Evolutionary conservation across 2,329 filamentous ascomycete genomes (phyloP).

Genomic region (Paraconiothyrium brasiliense): DNA sequence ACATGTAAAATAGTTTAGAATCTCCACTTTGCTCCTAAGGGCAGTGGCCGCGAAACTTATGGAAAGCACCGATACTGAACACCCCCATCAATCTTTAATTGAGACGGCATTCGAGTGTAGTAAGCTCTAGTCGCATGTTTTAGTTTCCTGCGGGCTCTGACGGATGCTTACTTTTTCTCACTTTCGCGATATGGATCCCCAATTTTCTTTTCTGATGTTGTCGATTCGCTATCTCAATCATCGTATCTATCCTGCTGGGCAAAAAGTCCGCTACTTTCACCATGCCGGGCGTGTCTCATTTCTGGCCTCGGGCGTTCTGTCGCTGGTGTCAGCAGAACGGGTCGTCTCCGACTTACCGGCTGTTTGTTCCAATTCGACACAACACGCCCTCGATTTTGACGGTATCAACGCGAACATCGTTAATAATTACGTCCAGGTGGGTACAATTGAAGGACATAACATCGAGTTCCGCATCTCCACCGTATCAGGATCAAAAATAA

Average conservation of each 20-base stretch:
- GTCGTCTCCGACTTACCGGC: conserved; percentile 14
- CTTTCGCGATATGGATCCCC: no score
- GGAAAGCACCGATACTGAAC: no score
- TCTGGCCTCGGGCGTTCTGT: conserved; percentile 6
- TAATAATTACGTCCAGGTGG: conserved; percentile 19
- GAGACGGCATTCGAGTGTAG: no score
- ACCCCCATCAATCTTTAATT: no score
- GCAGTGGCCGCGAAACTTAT: no score
- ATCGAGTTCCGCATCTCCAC: conserved; percentile 17
- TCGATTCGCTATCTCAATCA: neutral
- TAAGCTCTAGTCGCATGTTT: no score
- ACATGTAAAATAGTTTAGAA: no score
- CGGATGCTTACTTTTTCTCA: neutral
- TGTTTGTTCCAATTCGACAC: conserved; percentile 16
- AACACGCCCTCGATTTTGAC: conserved; percentile 17
- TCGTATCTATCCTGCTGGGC: neutral
- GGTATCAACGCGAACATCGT: conserved; percentile 15
- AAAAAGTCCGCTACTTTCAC: neutral
- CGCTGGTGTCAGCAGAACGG: conserved; percentile 16
- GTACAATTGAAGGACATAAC: conserved; percentile 13
- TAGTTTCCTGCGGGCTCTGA: neutral
- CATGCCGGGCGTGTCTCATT: conserved; percentile 10
- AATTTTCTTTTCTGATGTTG: no score
- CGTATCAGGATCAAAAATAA: conserved; percentile 13
- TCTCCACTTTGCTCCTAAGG: no score